Evolutionary conservation across 2,329 filamentous ascomycete species (phyloP).

Genomic region (Didymella glomerata): DNA sequence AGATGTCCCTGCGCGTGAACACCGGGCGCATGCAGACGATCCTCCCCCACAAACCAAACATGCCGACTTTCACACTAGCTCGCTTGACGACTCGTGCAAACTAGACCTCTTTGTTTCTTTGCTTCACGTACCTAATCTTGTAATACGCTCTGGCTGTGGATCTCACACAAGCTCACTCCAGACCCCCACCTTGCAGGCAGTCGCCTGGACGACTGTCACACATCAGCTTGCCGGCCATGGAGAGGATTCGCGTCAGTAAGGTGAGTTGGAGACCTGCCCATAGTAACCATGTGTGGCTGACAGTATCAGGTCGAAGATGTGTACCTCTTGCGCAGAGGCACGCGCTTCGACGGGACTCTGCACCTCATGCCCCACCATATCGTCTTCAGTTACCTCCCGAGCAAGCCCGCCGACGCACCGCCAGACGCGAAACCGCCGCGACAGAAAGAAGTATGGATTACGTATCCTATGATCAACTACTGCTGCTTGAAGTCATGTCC

Average conservation of each 20-base stretch:
- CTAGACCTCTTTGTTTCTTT: not conserved
- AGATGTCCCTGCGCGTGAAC: conserved; percentile 18
- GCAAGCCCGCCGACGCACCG: conserved; percentile 45
- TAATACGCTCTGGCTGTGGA: not conserved
- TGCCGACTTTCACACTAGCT: conserved; percentile 6
- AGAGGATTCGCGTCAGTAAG: conserved; percentile 59
- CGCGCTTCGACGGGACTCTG: conserved; percentile 66
- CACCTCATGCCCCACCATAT: conserved; percentile 71
- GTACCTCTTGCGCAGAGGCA: conserved; percentile 65
- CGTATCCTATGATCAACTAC: conserved; percentile 87
- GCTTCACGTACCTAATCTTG: not conserved
- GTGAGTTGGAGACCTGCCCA: conserved; percentile 33
- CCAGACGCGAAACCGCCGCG: conserved; percentile 54
- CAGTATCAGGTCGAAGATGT: conserved; percentile 66
- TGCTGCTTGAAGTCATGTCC: conserved; percentile 81
- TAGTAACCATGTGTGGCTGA: conserved; percentile 19
- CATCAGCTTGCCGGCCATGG: conserved; percentile 42
- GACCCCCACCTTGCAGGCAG: conserved; percentile 11
- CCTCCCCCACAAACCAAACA: conserved; percentile 19
- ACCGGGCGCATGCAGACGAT: conserved; percentile 11
- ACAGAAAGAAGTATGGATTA: conserved; percentile 85
- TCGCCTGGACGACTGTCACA: conserved; percentile 18
- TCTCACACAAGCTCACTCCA: conserved; percentile 1
- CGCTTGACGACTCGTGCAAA: conserved; percentile 3
- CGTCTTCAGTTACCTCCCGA: conserved; percentile 67